These are phyloP conservation scores for Castanopsis chinensis DNA, from an alignment of 306 rosid genomes.

Conservation along the genomic window DNA sequence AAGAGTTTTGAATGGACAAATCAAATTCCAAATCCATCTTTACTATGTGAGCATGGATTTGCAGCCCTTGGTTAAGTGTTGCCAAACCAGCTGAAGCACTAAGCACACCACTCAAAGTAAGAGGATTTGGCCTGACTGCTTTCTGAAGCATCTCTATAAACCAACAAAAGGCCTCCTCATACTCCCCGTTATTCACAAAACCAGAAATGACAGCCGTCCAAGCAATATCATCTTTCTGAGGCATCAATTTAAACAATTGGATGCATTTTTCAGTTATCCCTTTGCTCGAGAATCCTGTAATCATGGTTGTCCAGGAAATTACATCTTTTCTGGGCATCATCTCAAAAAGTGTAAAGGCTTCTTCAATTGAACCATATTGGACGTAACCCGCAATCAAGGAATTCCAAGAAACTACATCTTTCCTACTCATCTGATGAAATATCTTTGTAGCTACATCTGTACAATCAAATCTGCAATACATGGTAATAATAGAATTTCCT, in stretches of 20 bases:
- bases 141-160: slow-evolving; percentile 53
- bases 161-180: slow-evolving; percentile 65
- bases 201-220: slow-evolving; percentile 88
- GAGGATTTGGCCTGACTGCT: slow-evolving; percentile 49
- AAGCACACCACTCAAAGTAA: slow-evolving; percentile 64
- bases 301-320: slow-evolving; percentile 74
- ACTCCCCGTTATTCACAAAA: slow-evolving; percentile 57
- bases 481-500: slow-evolving; percentile 58
- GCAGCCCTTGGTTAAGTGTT: slow-evolving; percentile 63
- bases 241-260: slow-evolving; percentile 55
- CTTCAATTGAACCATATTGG: slow-evolving; percentile 46
- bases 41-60: slow-evolving; percentile 54
- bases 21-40: slow-evolving; percentile 60
- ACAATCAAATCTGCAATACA: slow-evolving; percentile 58
- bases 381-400: slow-evolving; percentile 71
- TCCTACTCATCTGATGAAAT: slow-evolving; percentile 40
- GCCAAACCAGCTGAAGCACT: slow-evolving; percentile 71
- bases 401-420: slow-evolving; percentile 72
- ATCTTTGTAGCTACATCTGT: slow-evolving; percentile 46
- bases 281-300: slow-evolving; percentile 50
- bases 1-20: slow-evolving; percentile 69
- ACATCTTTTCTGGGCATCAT: slow-evolving; percentile 62
- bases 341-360: slow-evolving; percentile 53
- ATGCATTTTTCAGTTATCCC: slow-evolving; percentile 56
- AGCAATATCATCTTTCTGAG: slow-evolving; percentile 66